Evolutionary conservation across 768 basidiomycete species (phyloP).

Genomic region (Mycena indigotica): DNA sequence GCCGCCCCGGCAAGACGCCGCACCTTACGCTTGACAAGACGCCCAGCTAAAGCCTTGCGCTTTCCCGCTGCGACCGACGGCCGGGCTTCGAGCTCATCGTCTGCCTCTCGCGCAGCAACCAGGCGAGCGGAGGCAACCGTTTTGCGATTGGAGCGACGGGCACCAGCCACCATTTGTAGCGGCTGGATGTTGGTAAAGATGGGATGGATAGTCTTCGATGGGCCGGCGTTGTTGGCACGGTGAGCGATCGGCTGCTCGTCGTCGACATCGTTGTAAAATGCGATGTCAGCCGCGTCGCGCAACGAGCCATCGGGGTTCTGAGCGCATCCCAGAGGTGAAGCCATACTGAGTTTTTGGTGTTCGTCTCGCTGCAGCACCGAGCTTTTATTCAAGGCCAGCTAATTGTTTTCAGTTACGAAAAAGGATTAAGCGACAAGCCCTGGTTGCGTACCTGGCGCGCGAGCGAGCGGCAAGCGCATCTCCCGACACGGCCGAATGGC

Average conservation of each 20-base stretch:
- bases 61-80: background rate
- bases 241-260: background rate
- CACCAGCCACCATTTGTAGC: background rate
- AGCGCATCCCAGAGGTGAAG: background rate
- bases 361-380: background rate
- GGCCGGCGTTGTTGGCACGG: too few species aligned
- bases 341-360: background rate
- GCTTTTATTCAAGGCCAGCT: too few species aligned
- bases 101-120: background rate
- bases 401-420: too few species aligned
- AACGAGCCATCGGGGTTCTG: background rate
- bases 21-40: background rate
- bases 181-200: background rate
- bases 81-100: background rate
- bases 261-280: background rate
- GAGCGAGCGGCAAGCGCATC: too few species aligned
- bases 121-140: background rate
- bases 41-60: background rate
- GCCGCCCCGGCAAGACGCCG: background rate
- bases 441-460: too few species aligned
- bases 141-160: background rate
- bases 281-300: background rate
- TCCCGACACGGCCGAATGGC: too few species aligned
- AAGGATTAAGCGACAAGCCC: too few species aligned
- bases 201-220: background rate